A percentile compares a stretch with the other conserved stretches of the same genome.
Conservation (phyloP, 1,139 yeast genomes). For the Suhomyces maxii region DNA sequence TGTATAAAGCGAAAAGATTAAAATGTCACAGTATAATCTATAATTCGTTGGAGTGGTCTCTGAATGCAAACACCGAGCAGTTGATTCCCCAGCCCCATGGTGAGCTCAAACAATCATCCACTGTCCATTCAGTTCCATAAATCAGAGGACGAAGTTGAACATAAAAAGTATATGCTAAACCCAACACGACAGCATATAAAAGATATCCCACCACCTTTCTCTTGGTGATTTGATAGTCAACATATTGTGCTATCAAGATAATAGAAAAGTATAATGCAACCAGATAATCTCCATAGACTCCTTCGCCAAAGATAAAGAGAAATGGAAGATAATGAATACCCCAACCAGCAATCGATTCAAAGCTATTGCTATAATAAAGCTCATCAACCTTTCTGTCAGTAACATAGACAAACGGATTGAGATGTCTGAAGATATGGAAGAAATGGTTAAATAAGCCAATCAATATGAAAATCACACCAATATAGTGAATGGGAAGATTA, state of each 20-base stretch:
- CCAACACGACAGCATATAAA: slow-evolving; percentile 17
- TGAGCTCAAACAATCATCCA: slow-evolving; percentile 24
- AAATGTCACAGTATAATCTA: too few relatives aligned
- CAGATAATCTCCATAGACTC: slow-evolving; percentile 43
- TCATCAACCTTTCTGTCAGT: slow-evolving; percentile 15
- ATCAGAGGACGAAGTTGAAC: slow-evolving; percentile 26
- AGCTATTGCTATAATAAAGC: slow-evolving; percentile 23
- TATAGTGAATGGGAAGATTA: slow-evolving; percentile 34
- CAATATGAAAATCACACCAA: slow-evolving; percentile 24
- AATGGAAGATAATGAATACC: slow-evolving; percentile 37
- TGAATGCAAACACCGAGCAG: too few relatives aligned
- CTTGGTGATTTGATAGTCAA: slow-evolving; percentile 30
- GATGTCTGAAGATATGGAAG: slow-evolving; percentile 21
- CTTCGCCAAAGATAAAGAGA: slow-evolving; percentile 31
- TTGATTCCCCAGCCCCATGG: slow-evolving; percentile 22
- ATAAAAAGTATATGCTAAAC: slow-evolving; percentile 10
- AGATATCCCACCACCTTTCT: slow-evolving; percentile 20
- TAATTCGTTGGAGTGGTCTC: too few relatives aligned
- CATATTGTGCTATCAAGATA: slow-evolving; percentile 31
- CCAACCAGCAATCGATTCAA: slow-evolving; percentile 37
- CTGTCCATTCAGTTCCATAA: slow-evolving; percentile 38
- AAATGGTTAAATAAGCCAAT: slow-evolving; percentile 21
- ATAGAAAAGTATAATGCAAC: slow-evolving; percentile 37
- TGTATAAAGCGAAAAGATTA: too few relatives aligned
- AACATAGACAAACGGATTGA: slow-evolving; percentile 34